Conservation (phyloP, 257 asterid species). For the Echium plantagineum region DNA sequence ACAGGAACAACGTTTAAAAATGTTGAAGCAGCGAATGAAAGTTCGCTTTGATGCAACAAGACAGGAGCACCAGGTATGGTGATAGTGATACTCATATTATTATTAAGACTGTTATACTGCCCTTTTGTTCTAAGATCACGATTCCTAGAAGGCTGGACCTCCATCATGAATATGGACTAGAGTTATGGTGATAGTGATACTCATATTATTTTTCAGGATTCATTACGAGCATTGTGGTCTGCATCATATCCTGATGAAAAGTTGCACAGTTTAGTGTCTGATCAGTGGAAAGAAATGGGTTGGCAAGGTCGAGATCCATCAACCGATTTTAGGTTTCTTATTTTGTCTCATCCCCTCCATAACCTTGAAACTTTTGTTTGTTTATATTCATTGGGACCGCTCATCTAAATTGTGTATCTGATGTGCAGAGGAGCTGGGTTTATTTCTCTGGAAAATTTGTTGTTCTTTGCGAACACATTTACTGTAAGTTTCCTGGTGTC, state of each 20-base stretch:
- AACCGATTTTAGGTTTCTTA: constrained; percentile 66
- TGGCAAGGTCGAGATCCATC: constrained; percentile 99
- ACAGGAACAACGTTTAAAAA: constrained; percentile 62
- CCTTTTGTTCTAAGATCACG: too few relatives aligned
- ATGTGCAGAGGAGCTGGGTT: constrained; percentile 72
- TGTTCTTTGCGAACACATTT: constrained; percentile 71
- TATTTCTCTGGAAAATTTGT: constrained; percentile 74
- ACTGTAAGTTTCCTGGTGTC: constrained; percentile 29
- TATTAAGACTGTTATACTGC: too few relatives aligned
- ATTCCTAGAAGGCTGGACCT: too few relatives aligned
- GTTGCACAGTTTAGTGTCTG: constrained; percentile 63
- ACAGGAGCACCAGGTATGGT: constrained; percentile 60
- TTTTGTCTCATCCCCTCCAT: neutral
- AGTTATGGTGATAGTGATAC: too few relatives aligned
- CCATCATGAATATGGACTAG: too few relatives aligned
- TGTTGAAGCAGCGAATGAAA: constrained; percentile 62
- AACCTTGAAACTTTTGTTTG: neutral
- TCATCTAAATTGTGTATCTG: constrained; percentile 6
- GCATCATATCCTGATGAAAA: constrained; percentile 69
- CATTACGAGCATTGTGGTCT: constrained; percentile 72
- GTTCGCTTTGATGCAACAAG: constrained; percentile 60
- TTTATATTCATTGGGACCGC: neutral
- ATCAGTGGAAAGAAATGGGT: constrained; percentile 95
- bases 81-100: too few relatives aligned
- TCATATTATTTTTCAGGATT: constrained; percentile 34